A percentile compares a stretch with the other conserved stretches of the same genome.
phyloP scores from a whole-genome alignment of 495 filamentous ascomycete genomes.

The Collariella sp. region DNA sequence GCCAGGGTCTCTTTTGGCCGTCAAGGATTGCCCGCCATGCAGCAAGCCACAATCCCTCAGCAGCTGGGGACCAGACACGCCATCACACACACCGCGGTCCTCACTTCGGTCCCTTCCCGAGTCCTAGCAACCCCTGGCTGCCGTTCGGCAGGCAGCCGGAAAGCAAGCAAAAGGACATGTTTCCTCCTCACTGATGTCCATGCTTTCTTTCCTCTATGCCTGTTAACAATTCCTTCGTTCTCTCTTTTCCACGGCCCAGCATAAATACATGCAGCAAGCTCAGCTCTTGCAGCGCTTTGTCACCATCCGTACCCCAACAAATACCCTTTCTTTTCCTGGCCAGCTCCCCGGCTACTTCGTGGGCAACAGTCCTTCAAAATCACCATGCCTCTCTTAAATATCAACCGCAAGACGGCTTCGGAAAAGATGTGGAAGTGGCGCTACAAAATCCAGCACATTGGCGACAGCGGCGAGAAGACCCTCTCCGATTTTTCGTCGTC shows the following conservation, averaged over 20 bases:
- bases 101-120: neutral
- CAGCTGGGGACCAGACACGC: neutral
- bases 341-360: too few species aligned
- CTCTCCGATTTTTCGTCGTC: constrained; percentile 20
- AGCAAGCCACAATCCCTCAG: too few species aligned
- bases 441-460: constrained; percentile 20
- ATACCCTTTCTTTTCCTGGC: neutral
- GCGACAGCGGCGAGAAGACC: constrained; percentile 18
- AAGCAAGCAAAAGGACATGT: neutral
- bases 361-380: neutral
- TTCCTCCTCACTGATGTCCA: neutral
- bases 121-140: neutral
- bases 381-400: neutral
- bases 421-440: constrained; percentile 24
- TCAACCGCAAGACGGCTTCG: constrained; percentile 12
- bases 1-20: too few species aligned
- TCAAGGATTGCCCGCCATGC: too few species aligned
- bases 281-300: too few species aligned
- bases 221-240: too few species aligned
- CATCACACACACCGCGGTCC: neutral
- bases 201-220: neutral
- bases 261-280: too few species aligned
- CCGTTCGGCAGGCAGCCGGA: neutral
- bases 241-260: too few species aligned
- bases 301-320: too few species aligned